phyloP scores from a whole-genome alignment of 1,284 basidiomycete genomes.

The Moesziomyces sp. region DNA sequence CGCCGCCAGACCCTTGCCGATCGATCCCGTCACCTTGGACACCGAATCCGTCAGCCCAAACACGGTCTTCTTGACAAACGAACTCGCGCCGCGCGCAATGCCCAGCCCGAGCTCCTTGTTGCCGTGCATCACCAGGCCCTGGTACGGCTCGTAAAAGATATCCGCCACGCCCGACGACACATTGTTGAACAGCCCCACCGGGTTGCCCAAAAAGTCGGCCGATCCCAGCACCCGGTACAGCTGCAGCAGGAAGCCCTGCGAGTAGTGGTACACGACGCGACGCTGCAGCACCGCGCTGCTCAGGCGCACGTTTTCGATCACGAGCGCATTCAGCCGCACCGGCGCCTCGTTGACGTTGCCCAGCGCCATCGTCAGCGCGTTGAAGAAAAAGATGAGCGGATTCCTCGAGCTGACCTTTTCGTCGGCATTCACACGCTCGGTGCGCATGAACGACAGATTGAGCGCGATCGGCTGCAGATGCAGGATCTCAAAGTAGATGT shows the following conservation, averaged over 20 bases:
- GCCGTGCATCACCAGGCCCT: slow-evolving; percentile 96
- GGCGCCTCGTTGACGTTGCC: slow-evolving; percentile 98
- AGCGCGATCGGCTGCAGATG: slow-evolving; percentile 94
- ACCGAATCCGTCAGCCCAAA: slow-evolving; percentile 96
- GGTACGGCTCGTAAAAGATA: slow-evolving; percentile 98
- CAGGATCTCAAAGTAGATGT: slow-evolving; percentile 96
- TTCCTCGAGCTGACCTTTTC: slow-evolving; percentile 74
- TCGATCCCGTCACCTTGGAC: slow-evolving; percentile 95
- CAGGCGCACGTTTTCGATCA: slow-evolving; percentile 92
- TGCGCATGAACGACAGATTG: slow-evolving; percentile 95
- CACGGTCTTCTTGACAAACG: slow-evolving; percentile 96
- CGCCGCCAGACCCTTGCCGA: slow-evolving; percentile 96
- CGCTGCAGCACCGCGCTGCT: slow-evolving; percentile 84
- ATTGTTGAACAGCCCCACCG: slow-evolving; percentile 96
- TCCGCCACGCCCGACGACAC: slow-evolving; percentile 98
- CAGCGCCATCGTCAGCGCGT: slow-evolving; percentile 94
- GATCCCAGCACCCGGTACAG: slow-evolving; percentile 95
- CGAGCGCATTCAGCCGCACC: slow-evolving; percentile 92
- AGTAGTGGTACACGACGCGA: slow-evolving; percentile 90
- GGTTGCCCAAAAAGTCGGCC: slow-evolving; percentile 85
- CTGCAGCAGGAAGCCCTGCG: slow-evolving; percentile 91
- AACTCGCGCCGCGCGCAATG: slow-evolving; percentile 94
- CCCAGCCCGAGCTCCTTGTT: slow-evolving; percentile 94
- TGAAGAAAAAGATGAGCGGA: slow-evolving; percentile 91
- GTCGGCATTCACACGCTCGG: slow-evolving; percentile 89